Base-by-base conservation (phyloP, 1,139 yeast species). In the Candida frijolesensis region DNA sequence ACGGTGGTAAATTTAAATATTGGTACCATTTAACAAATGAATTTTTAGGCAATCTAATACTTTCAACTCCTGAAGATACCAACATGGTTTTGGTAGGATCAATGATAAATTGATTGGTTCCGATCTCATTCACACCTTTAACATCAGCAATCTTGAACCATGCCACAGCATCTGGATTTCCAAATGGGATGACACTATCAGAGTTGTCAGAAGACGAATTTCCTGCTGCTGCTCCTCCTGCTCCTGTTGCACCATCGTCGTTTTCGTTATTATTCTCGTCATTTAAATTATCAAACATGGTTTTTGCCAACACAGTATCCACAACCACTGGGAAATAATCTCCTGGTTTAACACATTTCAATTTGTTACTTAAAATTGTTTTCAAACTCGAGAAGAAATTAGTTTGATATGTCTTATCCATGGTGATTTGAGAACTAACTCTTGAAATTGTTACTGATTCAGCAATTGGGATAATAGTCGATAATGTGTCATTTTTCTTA, bases 261-360 rank as follows among this genome's bases (percentile, higher is more conserved):
- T 64, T 70, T 1, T 69, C 72, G 2, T 65, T 64, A 10, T 59
- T 62, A 4, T 50, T 52, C 14, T 51, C 54, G 7, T 52, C 50
- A 25, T 39, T 43, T n/a, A 55, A 54, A 56, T 69, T 64, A 29
- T 74, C 76, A 60, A 80, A 80, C 60, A 87, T 66, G 1, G 89
- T 77, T 54, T 78, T 79, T 0, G 96, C 85, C 40, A 88, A 65
- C 1, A 83, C 68, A 0, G 95, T 78, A 63, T 92, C 97, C 42
- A 94, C 78, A 0, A 89, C 81, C 2, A 94, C 83, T 0, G 96
- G 94, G 46, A 94, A 79, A 42, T 84, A 64, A 61, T 90, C 96
- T 29, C 83, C 84, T 16, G 72, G 64, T 33, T 73, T 72, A 1
- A 91, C 83, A 8, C 89, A 72, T 51, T 96, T 80, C 43, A 76